phyloP scores from a whole-genome alignment of 306 rosid species.

The Corylus avellana region DNA sequence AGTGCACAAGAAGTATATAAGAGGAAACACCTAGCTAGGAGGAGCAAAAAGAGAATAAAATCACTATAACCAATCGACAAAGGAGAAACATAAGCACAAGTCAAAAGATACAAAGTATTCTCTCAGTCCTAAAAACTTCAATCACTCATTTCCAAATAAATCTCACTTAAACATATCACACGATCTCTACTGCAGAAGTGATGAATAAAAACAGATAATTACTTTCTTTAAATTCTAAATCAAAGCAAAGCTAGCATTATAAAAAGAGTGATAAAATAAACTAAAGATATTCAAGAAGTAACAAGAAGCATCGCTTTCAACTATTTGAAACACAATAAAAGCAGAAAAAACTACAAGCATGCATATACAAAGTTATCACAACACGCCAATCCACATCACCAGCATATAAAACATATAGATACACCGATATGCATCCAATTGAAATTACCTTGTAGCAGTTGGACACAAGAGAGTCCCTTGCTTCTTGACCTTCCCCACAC shows the following conservation, averaged over 20 bases:
- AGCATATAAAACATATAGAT: not conserved
- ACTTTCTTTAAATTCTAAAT: not conserved
- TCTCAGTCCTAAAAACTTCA: too few relatives aligned
- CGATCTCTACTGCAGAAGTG: not conserved
- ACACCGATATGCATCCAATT: constrained; percentile 9
- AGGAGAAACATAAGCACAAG: too few relatives aligned
- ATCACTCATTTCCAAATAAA: too few relatives aligned
- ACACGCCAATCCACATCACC: constrained; percentile 11
- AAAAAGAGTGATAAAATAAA: not conserved
- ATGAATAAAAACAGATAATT: not conserved
- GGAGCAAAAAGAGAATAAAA: too few relatives aligned
- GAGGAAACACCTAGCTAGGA: too few relatives aligned
- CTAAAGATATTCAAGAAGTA: too few relatives aligned
- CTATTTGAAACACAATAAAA: not conserved
- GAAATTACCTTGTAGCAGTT: constrained; percentile 63
- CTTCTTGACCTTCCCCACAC: constrained; percentile 81
- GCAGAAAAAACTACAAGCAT: not conserved
- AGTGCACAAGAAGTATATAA: too few relatives aligned
- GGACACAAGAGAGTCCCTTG: constrained; percentile 73
- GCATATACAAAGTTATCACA: not conserved
- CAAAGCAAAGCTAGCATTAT: not conserved
- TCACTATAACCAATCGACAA: too few relatives aligned
- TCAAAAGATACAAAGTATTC: too few relatives aligned
- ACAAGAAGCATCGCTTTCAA: not conserved
- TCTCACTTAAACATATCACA: not conserved